Evolutionary conservation across 2,329 filamentous ascomycete genomes (phyloP).

Genomic region (Diaporthe batatas): DNA sequence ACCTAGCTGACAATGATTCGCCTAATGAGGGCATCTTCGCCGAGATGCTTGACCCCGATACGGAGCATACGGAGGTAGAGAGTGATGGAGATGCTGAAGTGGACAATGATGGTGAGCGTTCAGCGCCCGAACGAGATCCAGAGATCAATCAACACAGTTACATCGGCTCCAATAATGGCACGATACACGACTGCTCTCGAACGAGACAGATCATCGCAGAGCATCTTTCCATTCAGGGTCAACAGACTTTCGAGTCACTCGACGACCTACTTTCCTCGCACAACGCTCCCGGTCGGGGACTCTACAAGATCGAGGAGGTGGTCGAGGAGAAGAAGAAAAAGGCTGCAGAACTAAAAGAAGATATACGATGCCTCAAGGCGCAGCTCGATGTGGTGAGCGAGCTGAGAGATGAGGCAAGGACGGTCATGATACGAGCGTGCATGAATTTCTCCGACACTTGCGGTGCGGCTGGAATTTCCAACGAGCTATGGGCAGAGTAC

Average conservation of each 20-base stretch:
- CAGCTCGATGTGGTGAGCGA: not conserved
- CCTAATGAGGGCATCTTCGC: not conserved
- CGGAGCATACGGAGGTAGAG: too few relatives aligned
- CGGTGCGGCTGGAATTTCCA: not conserved
- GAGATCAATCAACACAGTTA: not conserved
- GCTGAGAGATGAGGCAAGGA: not conserved
- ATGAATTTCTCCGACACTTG: not conserved
- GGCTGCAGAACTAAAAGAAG: not conserved
- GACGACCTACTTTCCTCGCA: not conserved
- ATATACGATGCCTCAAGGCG: not conserved
- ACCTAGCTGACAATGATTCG: not conserved
- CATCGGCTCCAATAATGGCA: not conserved
- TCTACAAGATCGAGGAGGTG: constrained; percentile 3
- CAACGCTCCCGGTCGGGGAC: not conserved
- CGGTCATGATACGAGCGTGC: not conserved
- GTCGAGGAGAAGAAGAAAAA: not conserved
- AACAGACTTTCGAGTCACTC: not conserved
- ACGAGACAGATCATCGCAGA: not conserved
- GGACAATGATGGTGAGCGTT: not conserved
- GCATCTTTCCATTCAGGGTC: not conserved
- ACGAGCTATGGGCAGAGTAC: constrained; percentile 19
- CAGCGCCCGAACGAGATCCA: not conserved
- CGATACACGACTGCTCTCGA: not conserved
- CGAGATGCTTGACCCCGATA: not conserved
- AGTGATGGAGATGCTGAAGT: not conserved